A percentile compares a stretch with the other conserved stretches of the same genome.
Evolutionary conservation across 176 grass and related monocot species (phyloP).

Genomic region (Raddia distichophylla): DNA sequence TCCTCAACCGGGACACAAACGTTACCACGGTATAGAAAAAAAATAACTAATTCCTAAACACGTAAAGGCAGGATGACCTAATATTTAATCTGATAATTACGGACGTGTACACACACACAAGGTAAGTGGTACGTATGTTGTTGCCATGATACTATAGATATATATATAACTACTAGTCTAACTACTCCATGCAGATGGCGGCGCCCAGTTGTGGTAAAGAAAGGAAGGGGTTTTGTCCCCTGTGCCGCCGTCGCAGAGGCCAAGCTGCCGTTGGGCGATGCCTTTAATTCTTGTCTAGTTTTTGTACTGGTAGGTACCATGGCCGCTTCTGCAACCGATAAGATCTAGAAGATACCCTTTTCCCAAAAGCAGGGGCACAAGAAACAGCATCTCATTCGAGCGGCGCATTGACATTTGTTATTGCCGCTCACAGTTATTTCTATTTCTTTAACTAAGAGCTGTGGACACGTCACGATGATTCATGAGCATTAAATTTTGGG

Average conservation of each 20-base stretch:
- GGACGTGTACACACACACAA: background rate
- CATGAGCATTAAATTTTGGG: background rate
- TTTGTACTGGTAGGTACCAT: background rate
- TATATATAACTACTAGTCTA: background rate
- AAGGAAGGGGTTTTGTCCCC: background rate
- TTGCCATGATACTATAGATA: background rate
- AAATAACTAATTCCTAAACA: too few species aligned
- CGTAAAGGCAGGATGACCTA: too few species aligned
- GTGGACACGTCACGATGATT: background rate
- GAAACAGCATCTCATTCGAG: background rate
- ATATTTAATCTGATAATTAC: background rate
- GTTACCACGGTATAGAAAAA: too few species aligned
- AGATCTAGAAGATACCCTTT: background rate
- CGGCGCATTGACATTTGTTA: background rate
- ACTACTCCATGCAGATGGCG: conserved; percentile 12
- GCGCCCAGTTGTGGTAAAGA: conserved; percentile 10
- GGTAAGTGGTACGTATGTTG: background rate
- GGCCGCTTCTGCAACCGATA: background rate
- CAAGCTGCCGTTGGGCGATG: background rate
- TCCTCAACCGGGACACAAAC: too few species aligned
- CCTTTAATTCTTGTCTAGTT: background rate
- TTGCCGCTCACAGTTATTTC: background rate
- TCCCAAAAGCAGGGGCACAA: background rate
- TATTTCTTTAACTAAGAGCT: background rate
- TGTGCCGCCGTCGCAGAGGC: conserved; percentile 8